phyloP scores from a whole-genome alignment of 176 grass and related monocot species.

The Puccinellia tenuiflora region DNA sequence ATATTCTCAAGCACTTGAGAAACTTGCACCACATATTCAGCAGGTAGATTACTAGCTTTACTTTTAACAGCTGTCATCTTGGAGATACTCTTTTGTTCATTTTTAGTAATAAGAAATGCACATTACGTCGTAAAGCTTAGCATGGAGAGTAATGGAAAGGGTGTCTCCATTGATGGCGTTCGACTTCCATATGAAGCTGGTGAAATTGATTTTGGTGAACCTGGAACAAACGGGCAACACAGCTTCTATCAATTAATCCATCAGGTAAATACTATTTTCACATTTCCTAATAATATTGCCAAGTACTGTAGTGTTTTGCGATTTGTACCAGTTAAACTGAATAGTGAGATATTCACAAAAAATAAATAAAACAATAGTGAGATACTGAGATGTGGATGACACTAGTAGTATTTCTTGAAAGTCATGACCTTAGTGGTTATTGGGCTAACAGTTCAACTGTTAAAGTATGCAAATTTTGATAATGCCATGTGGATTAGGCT shows the following conservation, averaged over 20 bases:
- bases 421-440: background rate
- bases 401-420: background rate
- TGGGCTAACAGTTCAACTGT: background rate
- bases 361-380: too few relatives aligned
- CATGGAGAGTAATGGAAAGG: constrained; percentile 99
- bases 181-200: constrained; percentile 68
- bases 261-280: constrained; percentile 54
- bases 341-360: too few relatives aligned
- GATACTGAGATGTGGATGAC: background rate
- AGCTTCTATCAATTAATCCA: constrained; percentile 99
- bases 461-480: background rate
- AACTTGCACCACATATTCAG: constrained; percentile 95
- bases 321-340: background rate
- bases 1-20: constrained; percentile 94
- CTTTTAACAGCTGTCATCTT: background rate
- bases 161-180: constrained; percentile 86
- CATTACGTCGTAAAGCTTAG: constrained; percentile 66
- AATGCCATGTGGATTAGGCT: background rate
- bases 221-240: constrained; percentile 97
- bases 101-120: constrained; percentile 19
- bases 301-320: background rate
- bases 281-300: background rate
- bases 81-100: background rate
- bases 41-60: constrained; percentile 59
- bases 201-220: constrained; percentile 99